Percentiles rank a stretch among this genome's conserved stretches.
Conservation (phyloP, 345 rosid species). For the Rhodamnia argentea region DNA sequence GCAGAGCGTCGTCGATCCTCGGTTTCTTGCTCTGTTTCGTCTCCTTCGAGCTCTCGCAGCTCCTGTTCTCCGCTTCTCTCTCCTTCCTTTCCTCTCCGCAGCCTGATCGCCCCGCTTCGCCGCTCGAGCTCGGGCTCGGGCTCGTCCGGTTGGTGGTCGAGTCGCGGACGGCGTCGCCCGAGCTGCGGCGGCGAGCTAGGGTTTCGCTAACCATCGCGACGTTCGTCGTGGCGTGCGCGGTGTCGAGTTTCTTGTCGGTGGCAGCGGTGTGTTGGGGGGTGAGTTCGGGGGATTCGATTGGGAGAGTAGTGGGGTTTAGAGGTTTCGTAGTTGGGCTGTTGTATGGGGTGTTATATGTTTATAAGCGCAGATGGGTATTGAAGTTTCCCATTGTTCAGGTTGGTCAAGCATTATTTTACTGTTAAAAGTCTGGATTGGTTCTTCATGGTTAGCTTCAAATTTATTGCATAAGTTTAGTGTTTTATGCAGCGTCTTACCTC, state of each 20-base stretch:
- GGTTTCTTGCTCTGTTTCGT: slow-evolving; percentile 22
- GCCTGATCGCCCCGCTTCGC: slow-evolving; percentile 19
- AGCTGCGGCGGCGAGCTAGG: slow-evolving; percentile 39
- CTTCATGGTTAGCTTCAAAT: not conserved
- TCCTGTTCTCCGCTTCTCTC: slow-evolving; percentile 48
- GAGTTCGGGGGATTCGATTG: slow-evolving; percentile 4
- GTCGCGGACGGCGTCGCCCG: slow-evolving; percentile 10
- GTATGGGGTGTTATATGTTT: slow-evolving; percentile 38
- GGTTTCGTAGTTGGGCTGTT: slow-evolving; percentile 63
- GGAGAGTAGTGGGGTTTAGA: slow-evolving; percentile 34
- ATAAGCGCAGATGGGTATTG: slow-evolving; percentile 62
- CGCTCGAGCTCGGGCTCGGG: slow-evolving; percentile 23
- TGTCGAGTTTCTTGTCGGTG: slow-evolving; percentile 13
- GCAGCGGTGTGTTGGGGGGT: slow-evolving; percentile 8
- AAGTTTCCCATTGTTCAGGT: slow-evolving; percentile 94
- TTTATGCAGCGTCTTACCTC: not conserved
- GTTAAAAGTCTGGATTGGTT: not conserved
- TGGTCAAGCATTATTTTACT: not conserved
- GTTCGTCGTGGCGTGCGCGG: slow-evolving; percentile 31
- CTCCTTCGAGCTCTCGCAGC: slow-evolving; percentile 42
- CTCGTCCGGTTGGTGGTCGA: slow-evolving; percentile 20
- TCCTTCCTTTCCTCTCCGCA: slow-evolving; percentile 37
- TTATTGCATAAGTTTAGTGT: not conserved
- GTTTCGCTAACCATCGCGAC: slow-evolving; percentile 29
- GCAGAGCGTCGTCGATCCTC: not conserved